Percentiles rank a stretch among this genome's conserved stretches.
Conservation (phyloP, 2,329 filamentous ascomycete species). For the Colletotrichum sp. region DNA sequence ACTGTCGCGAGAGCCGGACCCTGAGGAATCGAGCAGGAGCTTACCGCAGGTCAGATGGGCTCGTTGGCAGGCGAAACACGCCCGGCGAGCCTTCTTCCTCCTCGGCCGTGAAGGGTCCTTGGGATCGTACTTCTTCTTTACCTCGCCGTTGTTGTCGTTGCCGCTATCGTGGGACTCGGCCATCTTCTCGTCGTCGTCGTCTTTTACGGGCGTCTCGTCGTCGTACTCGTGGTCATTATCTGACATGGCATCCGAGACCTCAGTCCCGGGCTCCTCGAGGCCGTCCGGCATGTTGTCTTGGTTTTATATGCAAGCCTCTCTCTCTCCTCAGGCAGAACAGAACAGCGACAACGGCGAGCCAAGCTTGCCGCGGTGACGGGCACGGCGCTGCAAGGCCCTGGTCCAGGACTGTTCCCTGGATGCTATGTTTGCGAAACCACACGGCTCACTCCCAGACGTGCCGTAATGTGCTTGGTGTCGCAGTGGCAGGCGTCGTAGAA, state of each 20-base stretch:
- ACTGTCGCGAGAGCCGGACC: constrained; percentile 2
- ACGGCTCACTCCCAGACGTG: constrained; percentile 16
- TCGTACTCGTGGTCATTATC: constrained; percentile 64
- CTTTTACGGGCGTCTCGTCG: constrained; percentile 49
- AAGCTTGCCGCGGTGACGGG: constrained; percentile 28
- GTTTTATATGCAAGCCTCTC: constrained; percentile 51
- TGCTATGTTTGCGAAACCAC: constrained; percentile 19
- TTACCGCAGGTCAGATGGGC: constrained; percentile 98
- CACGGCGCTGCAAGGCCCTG: constrained; percentile 37
- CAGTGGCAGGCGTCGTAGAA: constrained; percentile 9
- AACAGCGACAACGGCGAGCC: constrained; percentile 3
- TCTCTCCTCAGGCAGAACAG: background rate
- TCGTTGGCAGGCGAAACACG: constrained; percentile 95
- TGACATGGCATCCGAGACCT: constrained; percentile 64
- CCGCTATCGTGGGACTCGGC: constrained; percentile 41
- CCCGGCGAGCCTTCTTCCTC: constrained; percentile 93
- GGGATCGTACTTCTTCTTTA: constrained; percentile 75
- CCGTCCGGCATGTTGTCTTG: constrained; percentile 62
- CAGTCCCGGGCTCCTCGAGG: constrained; percentile 56
- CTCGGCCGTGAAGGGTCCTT: constrained; percentile 91
- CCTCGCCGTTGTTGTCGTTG: constrained; percentile 52
- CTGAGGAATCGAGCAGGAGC: constrained; percentile 42
- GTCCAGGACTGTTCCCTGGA: constrained; percentile 16
- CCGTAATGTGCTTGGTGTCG: background rate
- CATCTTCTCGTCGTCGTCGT: constrained; percentile 58